A percentile compares a stretch with the other conserved stretches of the same genome.
phyloP scores from a whole-genome alignment of 306 rosid species.

The Pterocarpus macrocarpus region DNA sequence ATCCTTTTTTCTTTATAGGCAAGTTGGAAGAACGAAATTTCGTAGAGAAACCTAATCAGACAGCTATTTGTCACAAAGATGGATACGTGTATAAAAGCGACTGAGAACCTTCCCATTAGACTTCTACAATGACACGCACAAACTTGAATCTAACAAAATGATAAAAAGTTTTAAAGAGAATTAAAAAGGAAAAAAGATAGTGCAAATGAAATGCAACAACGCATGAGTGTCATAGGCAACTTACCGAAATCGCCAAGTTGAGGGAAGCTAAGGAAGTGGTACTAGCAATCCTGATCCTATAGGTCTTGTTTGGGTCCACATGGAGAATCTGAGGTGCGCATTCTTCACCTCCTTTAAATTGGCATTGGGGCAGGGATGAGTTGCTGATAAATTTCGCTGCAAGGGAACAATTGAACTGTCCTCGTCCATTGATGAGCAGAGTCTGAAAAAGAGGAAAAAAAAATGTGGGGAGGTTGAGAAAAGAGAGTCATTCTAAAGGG shows the following conservation, averaged over 20 bases:
- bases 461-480: not conserved
- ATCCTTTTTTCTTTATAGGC: not conserved
- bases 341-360: slow-evolving; percentile 55
- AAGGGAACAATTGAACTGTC: slow-evolving; percentile 78
- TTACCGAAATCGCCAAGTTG: slow-evolving; percentile 76
- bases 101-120: not conserved
- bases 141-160: not conserved
- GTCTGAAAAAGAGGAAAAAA: slow-evolving; percentile 46
- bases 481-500: not conserved
- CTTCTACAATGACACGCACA: not conserved
- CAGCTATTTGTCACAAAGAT: slow-evolving; percentile 8
- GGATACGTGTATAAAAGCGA: not conserved
- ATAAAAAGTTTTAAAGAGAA: not conserved
- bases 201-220: not conserved
- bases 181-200: not conserved
- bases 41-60: not conserved
- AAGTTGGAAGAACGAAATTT: not conserved
- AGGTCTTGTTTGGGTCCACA: slow-evolving; percentile 69
- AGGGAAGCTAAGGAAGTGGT: slow-evolving; percentile 74
- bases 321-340: slow-evolving; percentile 64
- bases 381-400: slow-evolving; percentile 52
- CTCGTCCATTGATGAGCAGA: slow-evolving; percentile 79
- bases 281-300: slow-evolving; percentile 75
- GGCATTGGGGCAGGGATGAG: slow-evolving; percentile 46
- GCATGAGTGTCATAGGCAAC: not conserved